Evolutionary conservation across 768 basidiomycete genomes (phyloP).

Genomic region (Mycena kentingensis): DNA sequence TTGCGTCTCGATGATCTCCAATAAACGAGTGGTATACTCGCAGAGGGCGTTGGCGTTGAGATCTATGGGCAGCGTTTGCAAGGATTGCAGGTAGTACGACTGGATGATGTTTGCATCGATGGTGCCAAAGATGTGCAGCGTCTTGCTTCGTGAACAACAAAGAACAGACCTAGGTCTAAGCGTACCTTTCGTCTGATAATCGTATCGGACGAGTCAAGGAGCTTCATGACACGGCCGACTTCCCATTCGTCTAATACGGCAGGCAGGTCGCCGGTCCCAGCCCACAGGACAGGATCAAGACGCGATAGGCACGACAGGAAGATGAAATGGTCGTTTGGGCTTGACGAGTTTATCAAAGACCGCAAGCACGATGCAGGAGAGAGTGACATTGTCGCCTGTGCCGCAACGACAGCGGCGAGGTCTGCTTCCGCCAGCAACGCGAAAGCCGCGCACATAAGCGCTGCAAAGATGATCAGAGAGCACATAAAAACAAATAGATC

Average conservation of each 20-base stretch:
- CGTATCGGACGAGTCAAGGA: constrained; percentile 61
- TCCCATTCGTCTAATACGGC: constrained; percentile 70
- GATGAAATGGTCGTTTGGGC: constrained; percentile 63
- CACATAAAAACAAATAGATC: constrained; percentile 6
- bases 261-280: constrained; percentile 57
- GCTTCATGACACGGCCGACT: constrained; percentile 69
- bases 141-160: constrained; percentile 44
- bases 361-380: constrained; percentile 53
- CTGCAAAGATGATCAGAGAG: constrained; percentile 22
- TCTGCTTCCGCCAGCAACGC: constrained; percentile 33
- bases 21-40: constrained; percentile 47
- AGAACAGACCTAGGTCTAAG: constrained; percentile 2
- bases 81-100: constrained; percentile 50
- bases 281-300: constrained; percentile 64
- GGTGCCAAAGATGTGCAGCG: constrained; percentile 54
- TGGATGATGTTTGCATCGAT: constrained; percentile 63
- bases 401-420: constrained; percentile 30
- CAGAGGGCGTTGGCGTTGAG: constrained; percentile 39
- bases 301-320: constrained; percentile 67
- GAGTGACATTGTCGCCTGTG: constrained; percentile 28
- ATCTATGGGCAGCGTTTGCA: constrained; percentile 39
- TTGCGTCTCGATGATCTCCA: constrained; percentile 57
- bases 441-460: constrained; percentile 41
- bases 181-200: constrained; percentile 61
- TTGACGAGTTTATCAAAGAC: constrained; percentile 55